phyloP scores from a whole-genome alignment of 805 yeast species.

The Kazachstania psychrophila region DNA sequence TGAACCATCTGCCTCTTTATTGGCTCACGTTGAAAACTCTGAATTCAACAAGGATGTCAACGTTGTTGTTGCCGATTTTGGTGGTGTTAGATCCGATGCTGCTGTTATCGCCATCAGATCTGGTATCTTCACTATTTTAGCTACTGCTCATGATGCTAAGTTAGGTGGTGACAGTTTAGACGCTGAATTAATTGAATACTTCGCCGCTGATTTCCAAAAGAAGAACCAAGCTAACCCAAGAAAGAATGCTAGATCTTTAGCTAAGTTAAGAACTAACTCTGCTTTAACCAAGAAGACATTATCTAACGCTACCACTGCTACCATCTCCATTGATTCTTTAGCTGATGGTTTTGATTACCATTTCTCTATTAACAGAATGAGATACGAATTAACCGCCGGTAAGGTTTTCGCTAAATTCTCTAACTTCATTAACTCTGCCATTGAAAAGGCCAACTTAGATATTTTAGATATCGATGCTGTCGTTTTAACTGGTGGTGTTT shows the following conservation, averaged over 20 bases:
- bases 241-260: constrained; percentile 70
- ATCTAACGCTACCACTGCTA: constrained; percentile 78
- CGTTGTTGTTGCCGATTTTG: constrained; percentile 85
- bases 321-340: constrained; percentile 88
- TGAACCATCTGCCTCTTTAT: constrained; percentile 86
- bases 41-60: constrained; percentile 24
- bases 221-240: constrained; percentile 75
- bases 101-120: constrained; percentile 91
- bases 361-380: constrained; percentile 84
- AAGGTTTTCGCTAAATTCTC: constrained; percentile 67
- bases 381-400: constrained; percentile 83
- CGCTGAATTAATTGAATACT: constrained; percentile 65
- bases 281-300: constrained; percentile 82
- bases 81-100: constrained; percentile 92
- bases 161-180: constrained; percentile 89
- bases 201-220: constrained; percentile 91
- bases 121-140: constrained; percentile 81
- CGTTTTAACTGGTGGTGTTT: constrained; percentile 84
- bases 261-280: constrained; percentile 79
- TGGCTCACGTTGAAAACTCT: constrained; percentile 62
- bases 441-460: constrained; percentile 77
- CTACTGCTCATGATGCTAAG: constrained; percentile 71
- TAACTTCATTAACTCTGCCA: constrained; percentile 62
- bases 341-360: constrained; percentile 93
- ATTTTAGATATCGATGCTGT: constrained; percentile 84